These are phyloP conservation scores for Mycena venus DNA, from an alignment of 768 basidiomycete species.

Conservation along the genomic window DNA sequence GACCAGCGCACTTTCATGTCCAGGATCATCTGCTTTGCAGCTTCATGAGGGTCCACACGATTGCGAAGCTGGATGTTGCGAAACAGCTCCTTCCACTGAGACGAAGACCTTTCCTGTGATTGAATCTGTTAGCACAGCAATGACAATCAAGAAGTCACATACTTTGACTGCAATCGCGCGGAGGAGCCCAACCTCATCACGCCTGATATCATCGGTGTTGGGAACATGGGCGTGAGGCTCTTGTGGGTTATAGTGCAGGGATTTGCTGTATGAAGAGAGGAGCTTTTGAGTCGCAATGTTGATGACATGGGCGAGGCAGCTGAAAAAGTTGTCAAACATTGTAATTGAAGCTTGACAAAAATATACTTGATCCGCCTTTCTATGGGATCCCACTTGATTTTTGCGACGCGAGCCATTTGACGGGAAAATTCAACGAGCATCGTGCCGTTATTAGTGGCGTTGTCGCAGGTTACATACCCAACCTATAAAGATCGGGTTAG, in stretches of 20 bases:
- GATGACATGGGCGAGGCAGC: slow-evolving; percentile 23
- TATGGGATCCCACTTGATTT: slow-evolving; percentile 5
- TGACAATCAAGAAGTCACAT: not conserved
- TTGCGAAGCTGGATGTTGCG: slow-evolving; percentile 31
- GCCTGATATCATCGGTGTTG: not conserved
- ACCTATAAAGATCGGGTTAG: not conserved
- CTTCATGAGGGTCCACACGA: not conserved
- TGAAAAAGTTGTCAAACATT: not conserved
- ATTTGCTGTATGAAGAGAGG: slow-evolving; percentile 21
- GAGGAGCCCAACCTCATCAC: slow-evolving; percentile 38
- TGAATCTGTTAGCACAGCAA: slow-evolving; percentile 10
- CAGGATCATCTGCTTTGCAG: slow-evolving; percentile 32
- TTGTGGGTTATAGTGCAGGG: slow-evolving; percentile 1
- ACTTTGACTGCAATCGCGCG: slow-evolving; percentile 44
- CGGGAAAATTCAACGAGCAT: slow-evolving; percentile 12
- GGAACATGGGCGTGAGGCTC: slow-evolving; percentile 23
- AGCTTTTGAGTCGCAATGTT: slow-evolving; percentile 23
- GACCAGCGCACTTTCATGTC: slow-evolving; percentile 45
- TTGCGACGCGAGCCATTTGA: not conserved
- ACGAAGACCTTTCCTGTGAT: slow-evolving; percentile 38
- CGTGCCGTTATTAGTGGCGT: slow-evolving; percentile 7
- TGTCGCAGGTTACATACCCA: slow-evolving; percentile 23
- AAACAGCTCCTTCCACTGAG: slow-evolving; percentile 40
- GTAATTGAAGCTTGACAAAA: not conserved
- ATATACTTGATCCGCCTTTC: slow-evolving; percentile 10